phyloP scores from a whole-genome alignment of 495 filamentous ascomycete species.

The Podospora sp. region DNA sequence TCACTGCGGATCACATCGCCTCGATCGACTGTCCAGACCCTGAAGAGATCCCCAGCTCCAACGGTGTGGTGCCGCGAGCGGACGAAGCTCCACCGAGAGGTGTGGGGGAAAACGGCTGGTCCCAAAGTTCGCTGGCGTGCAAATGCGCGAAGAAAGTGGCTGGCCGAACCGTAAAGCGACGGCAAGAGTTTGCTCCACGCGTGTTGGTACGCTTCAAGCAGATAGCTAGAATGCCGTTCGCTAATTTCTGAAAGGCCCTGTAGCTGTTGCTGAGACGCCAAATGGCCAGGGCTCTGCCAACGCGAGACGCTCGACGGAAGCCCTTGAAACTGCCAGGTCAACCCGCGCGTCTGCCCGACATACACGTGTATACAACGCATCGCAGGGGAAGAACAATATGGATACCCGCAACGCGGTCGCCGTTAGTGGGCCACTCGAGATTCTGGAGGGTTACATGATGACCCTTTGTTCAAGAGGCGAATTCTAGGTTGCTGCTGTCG shows the following conservation, averaged over 20 bases:
- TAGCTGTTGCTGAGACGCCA: background rate
- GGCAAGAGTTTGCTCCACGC: background rate
- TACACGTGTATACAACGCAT: constrained; percentile 6
- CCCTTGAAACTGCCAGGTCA: constrained; percentile 13
- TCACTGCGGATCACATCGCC: background rate
- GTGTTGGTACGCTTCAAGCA: background rate
- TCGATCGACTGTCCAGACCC: constrained; percentile 7
- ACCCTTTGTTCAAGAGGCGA: constrained; percentile 10
- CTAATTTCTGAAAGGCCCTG: background rate
- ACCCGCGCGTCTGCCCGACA: constrained; percentile 3
- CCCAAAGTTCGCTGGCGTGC: background rate
- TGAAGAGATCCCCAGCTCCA: background rate
- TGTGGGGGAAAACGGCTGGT: background rate
- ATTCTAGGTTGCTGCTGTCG: background rate
- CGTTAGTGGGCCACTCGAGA: background rate
- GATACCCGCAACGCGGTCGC: background rate
- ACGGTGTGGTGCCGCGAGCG: constrained; percentile 4
- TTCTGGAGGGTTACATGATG: constrained; percentile 11
- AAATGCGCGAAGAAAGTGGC: background rate
- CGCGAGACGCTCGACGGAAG: constrained; percentile 10
- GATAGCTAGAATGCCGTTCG: background rate
- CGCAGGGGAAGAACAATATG: constrained; percentile 10
- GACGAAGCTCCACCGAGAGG: constrained; percentile 17
- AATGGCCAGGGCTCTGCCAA: background rate
- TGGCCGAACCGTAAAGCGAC: background rate